A percentile compares a stretch with the other conserved stretches of the same genome.
Evolutionary conservation across 2,329 filamentous ascomycete species (phyloP).

Genomic region (Lachnellula arida): DNA sequence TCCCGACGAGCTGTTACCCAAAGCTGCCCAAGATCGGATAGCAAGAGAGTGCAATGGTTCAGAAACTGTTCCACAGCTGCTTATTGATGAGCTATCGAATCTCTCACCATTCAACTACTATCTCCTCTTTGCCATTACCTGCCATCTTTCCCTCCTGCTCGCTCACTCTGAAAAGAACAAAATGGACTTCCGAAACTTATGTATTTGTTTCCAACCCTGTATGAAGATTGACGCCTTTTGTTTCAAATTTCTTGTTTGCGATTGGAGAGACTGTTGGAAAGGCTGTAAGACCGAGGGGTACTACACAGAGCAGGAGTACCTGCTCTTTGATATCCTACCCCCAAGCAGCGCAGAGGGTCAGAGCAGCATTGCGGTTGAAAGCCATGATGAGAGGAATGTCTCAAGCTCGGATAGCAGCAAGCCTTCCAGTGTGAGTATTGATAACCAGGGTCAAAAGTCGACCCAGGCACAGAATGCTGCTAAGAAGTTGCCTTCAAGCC

Average conservation of each 20-base stretch:
- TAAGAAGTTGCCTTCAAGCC: slow-evolving; percentile 44
- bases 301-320: slow-evolving; percentile 67
- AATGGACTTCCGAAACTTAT: slow-evolving; percentile 94
- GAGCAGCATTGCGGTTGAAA: slow-evolving; percentile 31
- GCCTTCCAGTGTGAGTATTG: slow-evolving; percentile 36
- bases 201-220: slow-evolving; percentile 95
- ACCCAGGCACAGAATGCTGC: slow-evolving; percentile 12
- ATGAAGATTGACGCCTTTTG: slow-evolving; percentile 95
- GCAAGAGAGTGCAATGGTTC: slow-evolving; percentile 74
- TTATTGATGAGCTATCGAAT: slow-evolving; percentile 88
- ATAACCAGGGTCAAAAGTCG: slow-evolving; percentile 17
- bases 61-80: slow-evolving; percentile 74
- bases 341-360: slow-evolving; percentile 35
- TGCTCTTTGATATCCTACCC: slow-evolving; percentile 52
- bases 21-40: slow-evolving; percentile 73
- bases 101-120: slow-evolving; percentile 98
- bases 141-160: slow-evolving; percentile 85
- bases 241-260: slow-evolving; percentile 90
- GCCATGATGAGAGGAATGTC: slow-evolving; percentile 50
- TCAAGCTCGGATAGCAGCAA: slow-evolving; percentile 64
- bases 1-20: slow-evolving; percentile 92
- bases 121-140: slow-evolving; percentile 93
- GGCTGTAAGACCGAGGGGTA: slow-evolving; percentile 87
- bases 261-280: slow-evolving; percentile 97
- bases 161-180: slow-evolving; percentile 95